Evolutionary conservation across 352 stramenopile genomes (phyloP).

Genomic region (Pythium plurisporium): DNA sequence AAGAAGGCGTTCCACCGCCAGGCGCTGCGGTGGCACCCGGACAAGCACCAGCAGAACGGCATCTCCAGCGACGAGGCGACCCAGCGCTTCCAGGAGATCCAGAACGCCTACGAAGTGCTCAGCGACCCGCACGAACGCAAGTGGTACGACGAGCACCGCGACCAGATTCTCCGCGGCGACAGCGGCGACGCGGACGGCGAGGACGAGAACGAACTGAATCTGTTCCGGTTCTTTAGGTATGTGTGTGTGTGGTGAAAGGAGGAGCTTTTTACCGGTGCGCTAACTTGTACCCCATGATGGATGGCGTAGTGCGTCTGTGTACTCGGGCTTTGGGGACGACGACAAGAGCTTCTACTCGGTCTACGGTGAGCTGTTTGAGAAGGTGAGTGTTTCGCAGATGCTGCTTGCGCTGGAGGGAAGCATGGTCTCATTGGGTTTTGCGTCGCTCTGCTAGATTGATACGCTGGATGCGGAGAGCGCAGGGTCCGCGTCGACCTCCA

Average conservation of each 20-base stretch:
- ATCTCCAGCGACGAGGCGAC: conserved; percentile 75
- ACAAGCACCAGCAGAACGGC: conserved; percentile 76
- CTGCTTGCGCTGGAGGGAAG: no score
- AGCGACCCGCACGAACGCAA: conserved; percentile 82
- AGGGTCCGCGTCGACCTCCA: background rate
- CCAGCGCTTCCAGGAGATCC: conserved; percentile 78
- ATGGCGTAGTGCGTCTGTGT: conserved; percentile 53
- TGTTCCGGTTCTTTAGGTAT: conserved; percentile 80
- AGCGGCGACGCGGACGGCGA: conserved; percentile 30
- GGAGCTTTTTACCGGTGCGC: no score
- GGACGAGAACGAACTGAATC: conserved; percentile 50
- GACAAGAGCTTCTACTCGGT: conserved; percentile 75
- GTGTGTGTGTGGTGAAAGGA: background rate
- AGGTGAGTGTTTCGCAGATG: conserved; percentile 38
- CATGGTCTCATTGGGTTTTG: background rate
- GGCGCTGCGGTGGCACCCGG: conserved; percentile 79
- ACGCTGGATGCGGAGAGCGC: conserved; percentile 42
- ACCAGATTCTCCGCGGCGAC: conserved; percentile 79
- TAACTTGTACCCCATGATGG: no score
- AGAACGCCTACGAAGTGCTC: conserved; percentile 84
- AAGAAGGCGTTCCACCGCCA: conserved; percentile 77
- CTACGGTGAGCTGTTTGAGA: conserved; percentile 64
- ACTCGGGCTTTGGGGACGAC: conserved; percentile 72
- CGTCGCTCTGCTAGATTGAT: conserved; percentile 49
- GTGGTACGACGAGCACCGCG: conserved; percentile 87